Evolutionary conservation across 306 rosid genomes (phyloP).

Genomic region (Trifolium fragiferum): DNA sequence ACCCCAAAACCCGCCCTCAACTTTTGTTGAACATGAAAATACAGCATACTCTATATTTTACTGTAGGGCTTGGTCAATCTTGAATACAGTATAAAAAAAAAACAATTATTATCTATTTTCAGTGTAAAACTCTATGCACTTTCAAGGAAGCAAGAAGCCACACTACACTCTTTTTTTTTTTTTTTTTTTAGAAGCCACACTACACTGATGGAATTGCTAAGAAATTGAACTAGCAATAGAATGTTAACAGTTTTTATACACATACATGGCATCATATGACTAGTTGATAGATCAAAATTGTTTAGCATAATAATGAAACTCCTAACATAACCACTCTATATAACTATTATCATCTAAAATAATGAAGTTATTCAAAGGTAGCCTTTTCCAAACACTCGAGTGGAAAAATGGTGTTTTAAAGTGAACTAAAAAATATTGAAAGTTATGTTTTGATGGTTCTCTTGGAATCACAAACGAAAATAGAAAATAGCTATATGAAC

Average conservation of each 20-base stretch:
- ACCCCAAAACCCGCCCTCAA: not conserved
- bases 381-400: constrained; percentile 1
- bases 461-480: constrained; percentile 34
- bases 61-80: constrained; percentile 6
- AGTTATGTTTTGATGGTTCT: constrained; percentile 27
- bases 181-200: too few relatives aligned
- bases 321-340: constrained; percentile 16
- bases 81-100: constrained; percentile 3
- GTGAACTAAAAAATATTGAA: constrained; percentile 18
- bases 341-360: constrained; percentile 32
- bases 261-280: constrained; percentile 7
- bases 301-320: constrained; percentile 11
- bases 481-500: constrained; percentile 17
- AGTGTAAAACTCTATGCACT: not conserved
- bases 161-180: too few relatives aligned
- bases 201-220: constrained; percentile 31
- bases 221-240: constrained; percentile 5
- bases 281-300: constrained; percentile 22
- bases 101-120: not conserved
- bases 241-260: not conserved
- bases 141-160: constrained; percentile 21
- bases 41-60: constrained; percentile 5
- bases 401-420: constrained; percentile 13
- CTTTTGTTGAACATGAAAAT: constrained; percentile 15
- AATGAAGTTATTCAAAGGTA: constrained; percentile 29